Evolutionary conservation across 2,329 filamentous ascomycete genomes (phyloP).

Genomic region (Penicillium sp.): DNA sequence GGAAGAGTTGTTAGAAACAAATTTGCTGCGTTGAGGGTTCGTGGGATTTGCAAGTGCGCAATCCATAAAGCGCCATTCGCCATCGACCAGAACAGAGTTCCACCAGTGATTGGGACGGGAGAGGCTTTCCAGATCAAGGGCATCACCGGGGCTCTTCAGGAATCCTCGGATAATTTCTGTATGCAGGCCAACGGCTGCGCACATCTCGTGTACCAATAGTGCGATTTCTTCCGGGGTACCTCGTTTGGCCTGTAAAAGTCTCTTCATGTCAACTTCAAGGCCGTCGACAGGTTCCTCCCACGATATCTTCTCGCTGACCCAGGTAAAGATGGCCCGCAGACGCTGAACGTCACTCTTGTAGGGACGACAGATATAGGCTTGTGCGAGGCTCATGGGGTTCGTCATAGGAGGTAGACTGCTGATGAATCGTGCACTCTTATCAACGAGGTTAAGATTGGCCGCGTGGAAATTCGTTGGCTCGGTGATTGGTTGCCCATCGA

Average conservation of each 20-base stretch:
- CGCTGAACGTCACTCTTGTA: conserved; percentile 93
- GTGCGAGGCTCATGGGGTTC: conserved; percentile 77
- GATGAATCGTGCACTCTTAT: conserved; percentile 93
- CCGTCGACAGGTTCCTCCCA: conserved; percentile 96
- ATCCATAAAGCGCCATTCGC: conserved; percentile 95
- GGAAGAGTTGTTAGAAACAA: conserved; percentile 68
- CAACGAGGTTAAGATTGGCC: conserved; percentile 80
- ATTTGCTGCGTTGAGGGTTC: conserved; percentile 73
- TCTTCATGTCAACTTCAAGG: conserved; percentile 70
- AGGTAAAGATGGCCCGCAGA: conserved; percentile 91
- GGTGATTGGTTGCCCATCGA: conserved; percentile 76
- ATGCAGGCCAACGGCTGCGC: conserved; percentile 78
- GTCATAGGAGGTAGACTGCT: conserved; percentile 77
- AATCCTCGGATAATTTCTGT: conserved; percentile 87
- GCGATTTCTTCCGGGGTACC: conserved; percentile 89
- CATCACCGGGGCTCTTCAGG: conserved; percentile 83
- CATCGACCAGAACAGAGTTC: conserved; percentile 91
- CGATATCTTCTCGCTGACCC: conserved; percentile 88
- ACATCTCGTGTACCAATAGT: conserved; percentile 87
- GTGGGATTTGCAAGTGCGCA: conserved; percentile 89
- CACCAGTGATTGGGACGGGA: conserved; percentile 95
- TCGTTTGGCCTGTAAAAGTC: conserved; percentile 78
- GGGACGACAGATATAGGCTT: conserved; percentile 88
- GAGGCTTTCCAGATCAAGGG: conserved; percentile 73
- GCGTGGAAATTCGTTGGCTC: conserved; percentile 77